Conservation (phyloP, 192 early-diverging fungal species). For the Spizellomyces sp. region DNA sequence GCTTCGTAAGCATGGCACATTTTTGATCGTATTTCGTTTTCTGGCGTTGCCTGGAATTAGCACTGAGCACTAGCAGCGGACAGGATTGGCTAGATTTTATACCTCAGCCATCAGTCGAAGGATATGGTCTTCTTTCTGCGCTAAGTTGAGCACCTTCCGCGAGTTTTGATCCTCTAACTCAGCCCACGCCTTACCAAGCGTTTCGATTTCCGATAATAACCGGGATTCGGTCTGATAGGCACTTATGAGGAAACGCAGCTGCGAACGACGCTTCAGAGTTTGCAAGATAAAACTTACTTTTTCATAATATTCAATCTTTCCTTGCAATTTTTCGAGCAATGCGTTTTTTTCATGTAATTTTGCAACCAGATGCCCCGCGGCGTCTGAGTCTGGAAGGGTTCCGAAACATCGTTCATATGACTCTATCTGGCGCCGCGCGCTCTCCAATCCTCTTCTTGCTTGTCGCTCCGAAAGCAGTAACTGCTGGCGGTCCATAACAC, state of each 20-base stretch:
- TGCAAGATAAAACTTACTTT: constrained; percentile 51
- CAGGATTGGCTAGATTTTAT: not conserved
- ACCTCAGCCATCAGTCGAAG: constrained; percentile 75
- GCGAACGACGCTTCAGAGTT: constrained; percentile 21
- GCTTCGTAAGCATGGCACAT: constrained; percentile 69
- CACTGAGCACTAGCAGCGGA: no score
- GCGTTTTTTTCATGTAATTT: constrained; percentile 41
- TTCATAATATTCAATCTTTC: constrained; percentile 56
- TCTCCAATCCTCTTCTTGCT: no score
- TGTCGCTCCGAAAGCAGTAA: no score
- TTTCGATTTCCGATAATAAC: constrained; percentile 67
- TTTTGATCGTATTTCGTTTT: constrained; percentile 86
- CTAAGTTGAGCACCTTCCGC: constrained; percentile 74
- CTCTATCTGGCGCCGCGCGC: no score
- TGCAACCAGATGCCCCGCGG: constrained; percentile 3
- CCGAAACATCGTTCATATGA: no score
- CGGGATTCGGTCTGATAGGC: constrained; percentile 52
- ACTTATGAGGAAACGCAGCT: constrained; percentile 9
- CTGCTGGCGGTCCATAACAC: no score
- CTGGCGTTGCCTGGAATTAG: constrained; percentile 16
- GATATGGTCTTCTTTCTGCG: constrained; percentile 78
- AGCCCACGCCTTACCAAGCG: constrained; percentile 66
- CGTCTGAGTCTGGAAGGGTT: no score
- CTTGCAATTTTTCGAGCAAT: constrained; percentile 51
- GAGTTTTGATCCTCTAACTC: constrained; percentile 84